Evolutionary conservation across 1,284 basidiomycete species (phyloP), one percentile per base, ranked within the genome.

Genomic region (Cutaneotrichosporon sp.): DNA sequence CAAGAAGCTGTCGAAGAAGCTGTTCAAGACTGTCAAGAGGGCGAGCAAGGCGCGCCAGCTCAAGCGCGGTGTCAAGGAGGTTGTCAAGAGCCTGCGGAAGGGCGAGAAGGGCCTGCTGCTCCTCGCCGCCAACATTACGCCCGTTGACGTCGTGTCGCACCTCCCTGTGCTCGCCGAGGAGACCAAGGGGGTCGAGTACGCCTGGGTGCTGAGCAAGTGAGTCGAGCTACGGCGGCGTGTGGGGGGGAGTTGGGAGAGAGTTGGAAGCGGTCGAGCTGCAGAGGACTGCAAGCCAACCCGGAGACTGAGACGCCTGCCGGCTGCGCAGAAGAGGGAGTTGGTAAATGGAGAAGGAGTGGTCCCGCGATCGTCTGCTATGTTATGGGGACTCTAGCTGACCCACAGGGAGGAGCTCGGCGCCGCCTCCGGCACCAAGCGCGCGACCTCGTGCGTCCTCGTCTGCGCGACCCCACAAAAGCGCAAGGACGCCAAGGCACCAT

Each of bases 111-210:
- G 94, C 20, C 83, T 99, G 25, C 87, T 99, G 49, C 83, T 99
- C 59, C 86, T 99, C 60, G 97, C 97, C 5, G 95, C 90, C 46
- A 97, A 99, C 80, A 99, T 99, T 76, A 95, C 91, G 53, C 97
- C 97, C 25, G 90, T 99, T 72, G 97, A 99, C 80, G 97, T 99
- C 70, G 91, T 99, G 70, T 95, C 93, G 24, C 97, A 99, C 81
- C 84, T 99, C 59, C 97, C 97, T 16, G 83, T 98, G 33, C 83
- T 99, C 72, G 90, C 92, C 60, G 97, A 99, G 81, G 97, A 99
- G 78, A 90, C 92, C 7, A 59, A 56, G 31, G 86, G 88, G 54
- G 90, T 97, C 74, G 95, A 95, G 18, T 99, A 98, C 79, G 85
- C 95, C 64, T 85, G 76, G 77, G 76, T 80, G 16, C 66, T 75